A percentile compares a stretch with the other conserved stretches of the same genome.
These are phyloP conservation scores for Penicillium sumatraense DNA, from an alignment of 2,329 filamentous ascomycete species.

Conservation along the genomic window DNA sequence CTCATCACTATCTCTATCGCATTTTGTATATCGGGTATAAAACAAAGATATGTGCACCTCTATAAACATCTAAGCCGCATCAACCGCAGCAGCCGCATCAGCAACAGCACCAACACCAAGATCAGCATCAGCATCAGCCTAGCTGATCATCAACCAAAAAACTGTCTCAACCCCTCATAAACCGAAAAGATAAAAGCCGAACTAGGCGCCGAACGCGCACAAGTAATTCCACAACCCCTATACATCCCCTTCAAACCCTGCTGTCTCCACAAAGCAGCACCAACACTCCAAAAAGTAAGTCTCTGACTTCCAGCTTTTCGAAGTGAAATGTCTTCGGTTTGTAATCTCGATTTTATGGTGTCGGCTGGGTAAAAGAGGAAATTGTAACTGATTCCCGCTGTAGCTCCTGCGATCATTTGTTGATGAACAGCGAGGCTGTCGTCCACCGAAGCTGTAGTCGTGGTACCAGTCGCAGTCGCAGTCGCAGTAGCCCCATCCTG, in stretches of 20 bases:
- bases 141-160: constrained; percentile 57
- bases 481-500: too few relatives aligned
- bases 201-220: constrained; percentile 83
- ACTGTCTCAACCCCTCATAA: constrained; percentile 80
- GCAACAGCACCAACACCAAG: too few relatives aligned
- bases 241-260: constrained; percentile 86
- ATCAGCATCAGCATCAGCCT: too few relatives aligned
- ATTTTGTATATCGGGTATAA: too few relatives aligned
- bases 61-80: too few relatives aligned
- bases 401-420: constrained; percentile 83
- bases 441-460: neutral
- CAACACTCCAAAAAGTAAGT: constrained; percentile 74
- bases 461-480: constrained; percentile 30
- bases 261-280: constrained; percentile 75
- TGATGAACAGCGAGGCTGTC: constrained; percentile 75
- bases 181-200: constrained; percentile 98
- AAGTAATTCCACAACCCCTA: constrained; percentile 92
- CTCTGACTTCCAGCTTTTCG: constrained; percentile 52
- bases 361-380: constrained; percentile 97
- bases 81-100: too few relatives aligned
- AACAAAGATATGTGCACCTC: too few relatives aligned
- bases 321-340: constrained; percentile 72
- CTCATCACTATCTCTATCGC: too few relatives aligned
- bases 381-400: constrained; percentile 92
- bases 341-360: constrained; percentile 96